phyloP scores from a whole-genome alignment of 495 filamentous ascomycete genomes.

The Margaritispora aquatica region DNA sequence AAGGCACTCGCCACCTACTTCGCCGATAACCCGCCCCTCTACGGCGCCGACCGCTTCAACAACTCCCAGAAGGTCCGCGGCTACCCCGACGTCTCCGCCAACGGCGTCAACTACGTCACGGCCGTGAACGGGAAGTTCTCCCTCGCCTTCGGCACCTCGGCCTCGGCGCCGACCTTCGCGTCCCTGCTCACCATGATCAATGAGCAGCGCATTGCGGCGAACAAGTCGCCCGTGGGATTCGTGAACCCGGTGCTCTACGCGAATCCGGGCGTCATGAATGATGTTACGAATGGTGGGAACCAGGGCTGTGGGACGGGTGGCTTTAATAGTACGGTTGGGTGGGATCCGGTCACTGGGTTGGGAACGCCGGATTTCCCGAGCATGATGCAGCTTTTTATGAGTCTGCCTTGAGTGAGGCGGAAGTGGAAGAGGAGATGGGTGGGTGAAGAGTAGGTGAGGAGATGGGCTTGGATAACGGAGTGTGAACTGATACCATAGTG shows the following conservation, averaged over 20 bases:
- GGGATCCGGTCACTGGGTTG: constrained; percentile 15
- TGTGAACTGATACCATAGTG: too few species aligned
- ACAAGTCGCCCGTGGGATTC: constrained; percentile 53
- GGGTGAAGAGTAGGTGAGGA: too few species aligned
- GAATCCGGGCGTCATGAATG: constrained; percentile 53
- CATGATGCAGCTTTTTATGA: constrained; percentile 38
- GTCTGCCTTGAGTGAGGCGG: constrained; percentile 3
- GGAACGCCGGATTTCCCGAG: constrained; percentile 10
- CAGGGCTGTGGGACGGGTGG: constrained; percentile 50
- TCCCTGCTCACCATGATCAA: constrained; percentile 54
- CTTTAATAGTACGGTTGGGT: constrained; percentile 40
- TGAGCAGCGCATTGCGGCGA: constrained; percentile 48
- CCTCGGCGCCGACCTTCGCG: constrained; percentile 31
- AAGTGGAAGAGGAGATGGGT: neutral
- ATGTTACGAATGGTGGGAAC: constrained; percentile 55
- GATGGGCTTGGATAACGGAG: too few species aligned
- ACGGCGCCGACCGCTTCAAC: constrained; percentile 29
- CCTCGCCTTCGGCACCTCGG: constrained; percentile 47
- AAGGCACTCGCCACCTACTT: constrained; percentile 46
- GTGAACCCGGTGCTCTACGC: constrained; percentile 57
- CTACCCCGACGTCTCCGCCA: constrained; percentile 60
- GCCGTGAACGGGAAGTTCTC: constrained; percentile 36
- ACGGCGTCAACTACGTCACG: constrained; percentile 51
- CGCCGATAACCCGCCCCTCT: constrained; percentile 31
- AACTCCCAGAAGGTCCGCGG: constrained; percentile 49